A percentile compares a stretch with the other conserved stretches of the same genome.
phyloP scores from a whole-genome alignment of 305 asterid genomes.

The Salvia sclarea region DNA sequence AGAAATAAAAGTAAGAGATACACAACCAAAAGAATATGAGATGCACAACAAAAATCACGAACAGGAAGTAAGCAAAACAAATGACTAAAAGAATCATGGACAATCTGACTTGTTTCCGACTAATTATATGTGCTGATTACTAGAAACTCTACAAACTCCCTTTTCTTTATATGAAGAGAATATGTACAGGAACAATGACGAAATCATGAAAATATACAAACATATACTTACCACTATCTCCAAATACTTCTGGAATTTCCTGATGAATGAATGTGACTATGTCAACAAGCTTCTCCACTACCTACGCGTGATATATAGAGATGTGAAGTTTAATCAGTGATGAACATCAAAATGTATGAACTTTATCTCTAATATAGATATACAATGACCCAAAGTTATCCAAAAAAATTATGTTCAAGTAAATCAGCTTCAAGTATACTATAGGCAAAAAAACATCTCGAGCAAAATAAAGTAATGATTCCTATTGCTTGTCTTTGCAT shows the following conservation, averaged over 20 bases:
- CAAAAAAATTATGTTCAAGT: slow-evolving; percentile 10
- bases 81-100: neutral
- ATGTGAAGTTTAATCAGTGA: slow-evolving; percentile 17
- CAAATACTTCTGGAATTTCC: slow-evolving; percentile 56
- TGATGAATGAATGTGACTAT: slow-evolving; percentile 63
- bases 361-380: neutral
- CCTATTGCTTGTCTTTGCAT: neutral
- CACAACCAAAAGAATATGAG: neutral
- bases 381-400: neutral
- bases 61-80: neutral
- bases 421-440: neutral
- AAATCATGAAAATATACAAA: neutral
- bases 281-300: slow-evolving; percentile 75
- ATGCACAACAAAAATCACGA: neutral
- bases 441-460: neutral
- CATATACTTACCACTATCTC: slow-evolving; percentile 42
- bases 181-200: neutral
- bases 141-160: neutral
- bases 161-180: slow-evolving; percentile 10
- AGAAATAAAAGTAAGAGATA: slow-evolving; percentile 11
- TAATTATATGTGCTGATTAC: neutral
- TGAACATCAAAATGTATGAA: neutral
- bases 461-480: neutral
- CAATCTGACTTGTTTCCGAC: neutral
- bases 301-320: slow-evolving; percentile 38